Base-by-base conservation (phyloP, 352 stramenopile species). In the Globisporangium abappressorium region DNA sequence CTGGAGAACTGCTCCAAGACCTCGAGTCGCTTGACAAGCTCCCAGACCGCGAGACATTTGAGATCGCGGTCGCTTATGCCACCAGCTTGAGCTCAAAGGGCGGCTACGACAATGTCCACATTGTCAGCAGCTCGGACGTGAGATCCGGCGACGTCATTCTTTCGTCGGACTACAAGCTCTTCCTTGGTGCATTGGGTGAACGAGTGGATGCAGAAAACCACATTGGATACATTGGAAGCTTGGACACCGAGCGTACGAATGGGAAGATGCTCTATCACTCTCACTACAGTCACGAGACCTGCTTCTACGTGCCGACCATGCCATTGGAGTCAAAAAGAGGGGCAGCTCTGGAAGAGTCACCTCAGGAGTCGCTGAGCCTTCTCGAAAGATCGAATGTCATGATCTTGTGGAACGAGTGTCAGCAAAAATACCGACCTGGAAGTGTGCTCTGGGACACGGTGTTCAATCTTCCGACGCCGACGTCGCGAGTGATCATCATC, bases 381-480 rank as follows among this genome's bases (percentile, higher is more conserved):
- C 76, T 94, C 28, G 77, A 84, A 66, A 75, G 84, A 36, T 79
- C 85, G 9, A 93, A 90, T 22, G 86, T 94, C 24, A 68, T 96
- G 33, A 94, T 96, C 57, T 75, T 96, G 43, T 96, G 88, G 88
- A 96, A 94, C 60, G 88, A 96, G 57, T 91, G 78, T 47, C 88
- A 96, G 63, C 85, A 93, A 70, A 92, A 88, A 34, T 96, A 96
- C 56, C 79, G 77, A 14, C 88, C 86, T 5, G 86, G 86, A 1
- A 92, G 75, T 33, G 81, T 91, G 26, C 72, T 96, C 7, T 96
- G 88, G 88, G 85, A 93, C 26, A 78, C 84, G 1, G 80, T 81
- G 12, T 93, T 90, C 65, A 84, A 87, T 36, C 73, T 96, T 24
- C 86, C 88, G 20, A 87, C 81, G 24, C 88, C 88, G 18, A 94